Evolutionary conservation across 1,139 yeast genomes (phyloP), one percentile per base, ranked within the genome.

Genomic region (Nakaseomyces glabratus): DNA sequence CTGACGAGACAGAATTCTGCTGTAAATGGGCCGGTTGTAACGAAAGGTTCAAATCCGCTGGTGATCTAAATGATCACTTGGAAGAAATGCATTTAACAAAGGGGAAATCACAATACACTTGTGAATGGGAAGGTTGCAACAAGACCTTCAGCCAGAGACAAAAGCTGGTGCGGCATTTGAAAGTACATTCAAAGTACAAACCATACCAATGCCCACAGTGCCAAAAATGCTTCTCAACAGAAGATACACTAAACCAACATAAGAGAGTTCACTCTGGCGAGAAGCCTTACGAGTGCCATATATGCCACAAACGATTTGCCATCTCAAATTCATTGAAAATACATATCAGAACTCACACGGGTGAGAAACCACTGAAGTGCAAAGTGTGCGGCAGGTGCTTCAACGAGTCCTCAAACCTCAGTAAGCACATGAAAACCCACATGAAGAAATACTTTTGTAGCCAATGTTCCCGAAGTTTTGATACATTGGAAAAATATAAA

Each of bases 181-280:
- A 82, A 54, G 78, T 81, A 3, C 98, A 90, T 57, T 84, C 97
- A 1, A 77, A 80, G 42, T 75, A 79, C 57, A 79, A 77, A 52
- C 95, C 95, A 0, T 81, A 71, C 53, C 60, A 63, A 41, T 88
- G 96, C 58, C 50, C 63, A 0, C 55, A 69, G 1, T 88, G 97
- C 55, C 69, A 73, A 2, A 73, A 77, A 36, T 54, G 66, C 9
- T 88, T 90, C 60, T 69, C 76, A 2, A 74, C 73, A 11, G 63
- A 66, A 33, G 67, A 73, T 8, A 74, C 73, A 37, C 52, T 73
- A 20, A 63, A 64, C 7, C 78, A 73, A 30, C 98, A 90, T 57
- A 57, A 71, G 59, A 65, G 98, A 32, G 77, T 74, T 1, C 98
- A 90, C 55, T 81, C 95, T 1, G 97, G 97, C 3, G 96, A 82